These are phyloP conservation scores for Salix dunnii DNA, from an alignment of 345 rosid species.

Conservation along the genomic window DNA sequence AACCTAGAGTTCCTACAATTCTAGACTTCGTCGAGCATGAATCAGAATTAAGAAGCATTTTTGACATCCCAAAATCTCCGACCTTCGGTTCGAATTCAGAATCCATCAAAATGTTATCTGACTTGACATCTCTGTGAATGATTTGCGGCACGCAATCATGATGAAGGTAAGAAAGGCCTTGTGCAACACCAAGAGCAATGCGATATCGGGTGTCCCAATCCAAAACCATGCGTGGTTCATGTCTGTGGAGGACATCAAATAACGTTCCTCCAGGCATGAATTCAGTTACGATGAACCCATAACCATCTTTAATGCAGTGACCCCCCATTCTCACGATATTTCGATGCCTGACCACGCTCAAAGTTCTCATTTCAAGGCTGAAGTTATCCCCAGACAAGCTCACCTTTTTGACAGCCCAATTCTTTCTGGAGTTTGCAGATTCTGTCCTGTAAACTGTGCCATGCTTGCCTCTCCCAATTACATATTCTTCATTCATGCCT, in stretches of 20 bases:
- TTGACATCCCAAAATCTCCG: conserved; percentile 41
- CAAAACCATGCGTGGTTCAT: conserved; percentile 20
- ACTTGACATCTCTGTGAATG: conserved; percentile 38
- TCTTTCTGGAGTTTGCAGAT: conserved; percentile 20
- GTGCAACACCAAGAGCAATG: conserved; percentile 35
- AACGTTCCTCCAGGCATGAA: conserved; percentile 39
- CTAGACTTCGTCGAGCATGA: conserved; percentile 26
- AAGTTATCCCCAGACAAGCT: conserved; percentile 30
- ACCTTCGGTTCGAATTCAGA: conserved; percentile 38
- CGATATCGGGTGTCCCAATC: conserved; percentile 32
- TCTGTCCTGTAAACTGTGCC: conserved; percentile 40
- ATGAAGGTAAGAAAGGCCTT: conserved; percentile 42
- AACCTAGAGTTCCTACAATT: conserved; percentile 39
- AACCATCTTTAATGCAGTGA: conserved; percentile 29
- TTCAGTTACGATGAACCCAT: conserved; percentile 32
- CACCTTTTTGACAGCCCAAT: conserved; percentile 43
- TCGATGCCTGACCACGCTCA: conserved; percentile 31
- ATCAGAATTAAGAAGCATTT: conserved; percentile 23
- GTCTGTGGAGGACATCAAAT: conserved; percentile 23
- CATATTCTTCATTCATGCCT: conserved; percentile 30
- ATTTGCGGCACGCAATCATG: conserved; percentile 43
- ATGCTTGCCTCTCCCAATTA: conserved; percentile 44
- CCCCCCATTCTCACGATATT: conserved; percentile 36
- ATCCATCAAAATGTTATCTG: conserved; percentile 36
- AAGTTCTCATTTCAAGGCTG: conserved; percentile 28